Evolutionary conservation across 2,329 filamentous ascomycete genomes (phyloP), one percentile per base, ranked within the genome.

Genomic region (Apiospora saccharicola): DNA sequence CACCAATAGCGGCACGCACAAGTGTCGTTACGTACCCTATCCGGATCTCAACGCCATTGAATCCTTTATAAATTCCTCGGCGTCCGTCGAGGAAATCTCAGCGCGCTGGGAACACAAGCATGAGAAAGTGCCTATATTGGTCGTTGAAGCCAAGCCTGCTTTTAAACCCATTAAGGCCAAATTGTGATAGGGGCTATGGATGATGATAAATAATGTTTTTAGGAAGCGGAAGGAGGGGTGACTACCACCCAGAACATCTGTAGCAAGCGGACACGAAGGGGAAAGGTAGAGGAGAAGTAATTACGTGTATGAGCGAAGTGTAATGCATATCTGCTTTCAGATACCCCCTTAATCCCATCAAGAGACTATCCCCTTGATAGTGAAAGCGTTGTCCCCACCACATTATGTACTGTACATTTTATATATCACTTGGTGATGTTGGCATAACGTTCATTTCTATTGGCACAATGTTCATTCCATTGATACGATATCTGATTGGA

Each of bases 271-370:
- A n/a, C 34, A 41, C 14, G 26, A 14, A 57, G n/a, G 57, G 34
- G 14, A 41, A n/a, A 41, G 19, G 30, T 61, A n/a, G 22, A 41
- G 22, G 13, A 57, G 51, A 57, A 30, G 10, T 64, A 37, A 64
- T 26, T 41, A 41, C 6, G 57, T 64, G 34, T 41, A 37, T 64
- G 57, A 64, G 41, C n/a, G 57, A 57, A 61, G 53, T 61, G 57
- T 64, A 64, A n/a, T 64, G 30, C 41, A 41, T 64, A n/a, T 34
- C 34, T 41, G 57, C 57, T 64, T 64, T 64, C 34, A 64, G 57
- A 64, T 64, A 41, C 30, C 30, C 30, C 37, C 37, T 41, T 41
- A 41, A 10, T 41, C 37, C 37, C 37, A 10, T 41, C 37, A 10
- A 41, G 37, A 41, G 37, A 41, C 37, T 10, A 41, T 30, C 26